Evolutionary conservation across 1,284 basidiomycete genomes (phyloP).

Genomic region (Ustilago cynodontis): DNA sequence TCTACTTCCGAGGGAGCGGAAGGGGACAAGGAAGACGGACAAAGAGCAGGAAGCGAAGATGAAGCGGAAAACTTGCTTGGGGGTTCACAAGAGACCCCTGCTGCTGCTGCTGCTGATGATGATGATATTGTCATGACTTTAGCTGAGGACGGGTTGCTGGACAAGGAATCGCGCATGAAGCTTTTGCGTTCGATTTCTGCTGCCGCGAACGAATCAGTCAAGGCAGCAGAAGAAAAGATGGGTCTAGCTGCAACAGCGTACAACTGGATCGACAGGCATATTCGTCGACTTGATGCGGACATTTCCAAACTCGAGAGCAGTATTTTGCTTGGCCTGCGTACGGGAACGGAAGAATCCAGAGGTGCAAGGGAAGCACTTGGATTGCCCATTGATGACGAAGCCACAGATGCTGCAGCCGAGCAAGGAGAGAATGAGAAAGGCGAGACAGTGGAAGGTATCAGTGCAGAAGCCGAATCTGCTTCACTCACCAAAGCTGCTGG

Average conservation of each 20-base stretch:
- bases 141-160: background rate
- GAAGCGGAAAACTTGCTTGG: slow-evolving; percentile 42
- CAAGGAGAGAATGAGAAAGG: slow-evolving; percentile 13
- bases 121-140: background rate
- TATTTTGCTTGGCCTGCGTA: slow-evolving; percentile 57
- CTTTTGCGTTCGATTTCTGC: slow-evolving; percentile 34
- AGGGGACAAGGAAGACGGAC: background rate
- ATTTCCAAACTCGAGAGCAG: slow-evolving; percentile 61
- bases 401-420: background rate
- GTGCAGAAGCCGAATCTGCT: slow-evolving; percentile 38
- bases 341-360: slow-evolving; percentile 54
- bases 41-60: slow-evolving; percentile 27
- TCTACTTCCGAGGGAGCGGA: background rate
- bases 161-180: slow-evolving; percentile 15
- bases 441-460: slow-evolving; percentile 1
- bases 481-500: slow-evolving; percentile 43
- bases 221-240: slow-evolving; percentile 73
- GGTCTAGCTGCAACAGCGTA: slow-evolving; percentile 73
- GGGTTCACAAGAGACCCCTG: slow-evolving; percentile 15
- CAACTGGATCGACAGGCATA: slow-evolving; percentile 73
- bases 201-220: slow-evolving; percentile 47
- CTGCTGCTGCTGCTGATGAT: background rate
- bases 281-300: slow-evolving; percentile 73
- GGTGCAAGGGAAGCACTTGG: slow-evolving; percentile 52
- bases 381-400: slow-evolving; percentile 20